Base-by-base conservation (phyloP, 1,139 yeast species). In the Kluyveromyces marxianus region DNA sequence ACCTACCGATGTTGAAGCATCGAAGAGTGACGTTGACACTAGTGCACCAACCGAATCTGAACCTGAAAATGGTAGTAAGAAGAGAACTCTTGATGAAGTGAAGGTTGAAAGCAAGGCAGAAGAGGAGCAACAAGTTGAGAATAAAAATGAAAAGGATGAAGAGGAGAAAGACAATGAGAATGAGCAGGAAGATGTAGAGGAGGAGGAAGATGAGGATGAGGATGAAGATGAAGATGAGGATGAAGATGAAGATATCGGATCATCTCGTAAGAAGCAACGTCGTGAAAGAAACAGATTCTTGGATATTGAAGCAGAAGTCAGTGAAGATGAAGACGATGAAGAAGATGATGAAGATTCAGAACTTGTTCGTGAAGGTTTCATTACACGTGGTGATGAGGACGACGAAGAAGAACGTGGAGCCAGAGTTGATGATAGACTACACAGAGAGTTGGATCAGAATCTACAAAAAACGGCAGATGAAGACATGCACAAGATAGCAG, bases 241-340 rank as follows among this genome's bases (percentile, higher is more conserved):
- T 0, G 85, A 77, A 0, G 86, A 75, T 0, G 87, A 75, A 4
- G 92, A 74, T 3, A 95, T 75, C 33, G 88, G 70, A 14, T 86
- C 75, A 4, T 82, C 70, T 1, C 76, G 67, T 6, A 77, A 79
- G 65, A 74, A 83, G 68, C 75, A 81, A 65, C 74, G 83, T 59
- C 79, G 83, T 65, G 77, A 81, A 44, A 81, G 89, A 58, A 92
- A 92, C 66, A 92, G 86, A 72, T 92, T 92, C 67, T 76, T 92
- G 68, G 99, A 92, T 84, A 95, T 92, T 47, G 98, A 92, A 72
- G 99, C 99, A 49, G 98, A 92, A 65, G 99, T 92, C 48, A 96
- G 94, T 65, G 97, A 92, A 50, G 98, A 92, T 56, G 98, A 92
- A 49, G 98, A 92, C 54, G 98, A 92, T 37, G 90, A 83, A 36